These are phyloP conservation scores for Eucalyptus erythrocorys DNA, from an alignment of 345 rosid genomes.

Conservation along the genomic window DNA sequence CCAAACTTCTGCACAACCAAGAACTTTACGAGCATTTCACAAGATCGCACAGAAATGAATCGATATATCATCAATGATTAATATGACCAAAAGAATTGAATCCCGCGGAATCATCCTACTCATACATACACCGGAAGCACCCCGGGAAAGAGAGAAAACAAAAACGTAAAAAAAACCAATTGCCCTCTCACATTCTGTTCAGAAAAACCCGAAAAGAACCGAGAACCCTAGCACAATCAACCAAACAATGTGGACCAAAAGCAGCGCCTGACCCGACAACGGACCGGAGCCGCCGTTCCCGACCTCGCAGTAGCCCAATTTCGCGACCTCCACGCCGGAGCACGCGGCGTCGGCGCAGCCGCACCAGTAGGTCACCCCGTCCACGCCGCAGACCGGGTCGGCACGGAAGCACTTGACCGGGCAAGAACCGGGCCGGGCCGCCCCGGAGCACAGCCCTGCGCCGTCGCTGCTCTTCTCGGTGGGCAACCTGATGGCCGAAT, in stretches of 20 bases:
- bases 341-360: slow-evolving; percentile 85
- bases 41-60: background rate
- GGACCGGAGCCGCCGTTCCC: slow-evolving; percentile 63
- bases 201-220: slow-evolving; percentile 70
- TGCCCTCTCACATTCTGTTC: background rate
- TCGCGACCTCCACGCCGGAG: slow-evolving; percentile 46
- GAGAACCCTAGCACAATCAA: slow-evolving; percentile 77
- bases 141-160: background rate
- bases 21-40: too few species aligned
- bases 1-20: background rate
- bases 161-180: background rate
- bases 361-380: slow-evolving; percentile 95
- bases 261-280: slow-evolving; percentile 83
- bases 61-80: background rate
- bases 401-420: slow-evolving; percentile 79
- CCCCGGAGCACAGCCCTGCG: slow-evolving; percentile 25
- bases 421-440: slow-evolving; percentile 33
- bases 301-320: slow-evolving; percentile 65
- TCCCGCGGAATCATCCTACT: background rate
- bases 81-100: background rate
- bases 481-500: slow-evolving; percentile 11
- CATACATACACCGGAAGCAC: background rate
- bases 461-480: slow-evolving; percentile 9
- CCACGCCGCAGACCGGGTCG: slow-evolving; percentile 83
- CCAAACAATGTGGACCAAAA: slow-evolving; percentile 88